Evolutionary conservation across 1,139 yeast genomes (phyloP).

Genomic region (Yamadazyma atlantica): DNA sequence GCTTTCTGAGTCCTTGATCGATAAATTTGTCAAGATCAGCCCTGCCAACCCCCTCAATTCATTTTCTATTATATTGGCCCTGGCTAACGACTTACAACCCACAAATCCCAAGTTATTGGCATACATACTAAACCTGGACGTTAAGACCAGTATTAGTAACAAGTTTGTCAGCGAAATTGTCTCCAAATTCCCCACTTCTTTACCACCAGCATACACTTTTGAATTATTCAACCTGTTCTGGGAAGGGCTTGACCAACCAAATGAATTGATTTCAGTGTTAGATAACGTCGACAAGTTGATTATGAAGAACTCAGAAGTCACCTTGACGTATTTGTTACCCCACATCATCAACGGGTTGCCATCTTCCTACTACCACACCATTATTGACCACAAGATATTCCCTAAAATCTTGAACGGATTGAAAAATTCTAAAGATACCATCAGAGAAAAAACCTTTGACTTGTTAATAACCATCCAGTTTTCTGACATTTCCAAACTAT

Average conservation of each 20-base stretch:
- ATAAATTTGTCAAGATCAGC: constrained; percentile 10
- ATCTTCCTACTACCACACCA: constrained; percentile 7
- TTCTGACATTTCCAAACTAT: constrained; percentile 38
- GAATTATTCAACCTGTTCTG: constrained; percentile 11
- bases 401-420: constrained; percentile 61
- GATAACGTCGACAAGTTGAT: constrained; percentile 67
- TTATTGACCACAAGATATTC: constrained; percentile 49
- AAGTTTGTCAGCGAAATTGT: constrained; percentile 9
- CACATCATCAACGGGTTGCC: constrained; percentile 33
- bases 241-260: constrained; percentile 18
- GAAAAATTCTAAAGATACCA: constrained; percentile 68
- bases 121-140: constrained; percentile 19
- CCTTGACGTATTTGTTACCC: constrained; percentile 55
- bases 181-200: constrained; percentile 9
- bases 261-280: constrained; percentile 45
- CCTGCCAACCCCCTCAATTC: constrained; percentile 11
- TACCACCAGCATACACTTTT: constrained; percentile 11
- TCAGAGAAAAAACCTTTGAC: constrained; percentile 53
- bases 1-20: constrained; percentile 16
- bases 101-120: constrained; percentile 38
- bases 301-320: constrained; percentile 77
- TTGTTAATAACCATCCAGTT: constrained; percentile 34
- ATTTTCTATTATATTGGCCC: constrained; percentile 42
- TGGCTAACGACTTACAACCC: constrained; percentile 39
- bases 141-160: constrained; percentile 9